A percentile compares a stretch with the other conserved stretches of the same genome.
Conservation (phyloP, 2,329 filamentous ascomycete species). For the Colletotrichum sp. region DNA sequence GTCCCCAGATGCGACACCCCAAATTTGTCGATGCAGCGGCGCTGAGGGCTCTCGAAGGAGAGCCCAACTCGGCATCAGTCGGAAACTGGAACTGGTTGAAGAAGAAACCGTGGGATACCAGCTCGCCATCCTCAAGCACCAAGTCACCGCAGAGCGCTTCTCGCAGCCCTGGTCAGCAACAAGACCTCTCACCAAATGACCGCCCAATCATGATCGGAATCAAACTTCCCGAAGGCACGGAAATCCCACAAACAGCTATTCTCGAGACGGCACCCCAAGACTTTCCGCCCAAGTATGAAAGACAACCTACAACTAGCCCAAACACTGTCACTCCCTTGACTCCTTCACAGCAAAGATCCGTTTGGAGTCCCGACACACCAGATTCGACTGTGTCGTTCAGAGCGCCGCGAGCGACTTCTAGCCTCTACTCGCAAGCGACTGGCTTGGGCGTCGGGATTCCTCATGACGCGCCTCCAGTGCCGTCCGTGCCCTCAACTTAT, state of each 20-base stretch:
- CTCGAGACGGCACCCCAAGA: constrained; percentile 43
- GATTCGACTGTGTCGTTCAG: constrained; percentile 50
- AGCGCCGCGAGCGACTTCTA: constrained; percentile 55
- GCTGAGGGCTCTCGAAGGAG: constrained; percentile 63
- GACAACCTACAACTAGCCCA: neutral
- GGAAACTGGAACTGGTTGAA: constrained; percentile 64
- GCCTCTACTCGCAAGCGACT: constrained; percentile 65
- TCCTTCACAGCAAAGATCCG: constrained; percentile 49
- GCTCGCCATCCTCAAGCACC: constrained; percentile 21
- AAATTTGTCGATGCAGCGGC: constrained; percentile 66
- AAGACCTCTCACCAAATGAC: constrained; percentile 69
- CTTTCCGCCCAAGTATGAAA: constrained; percentile 15
- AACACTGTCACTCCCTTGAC: constrained; percentile 27
- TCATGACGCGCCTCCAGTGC: constrained; percentile 62
- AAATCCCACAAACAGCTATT: constrained; percentile 53
- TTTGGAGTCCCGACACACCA: constrained; percentile 68
- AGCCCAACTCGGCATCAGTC: constrained; percentile 57
- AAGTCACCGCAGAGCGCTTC: constrained; percentile 26
- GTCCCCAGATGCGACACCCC: constrained; percentile 30
- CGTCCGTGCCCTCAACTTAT: constrained; percentile 55
- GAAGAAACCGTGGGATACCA: constrained; percentile 37
- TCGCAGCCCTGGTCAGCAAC: constrained; percentile 28
- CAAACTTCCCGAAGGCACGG: constrained; percentile 60
- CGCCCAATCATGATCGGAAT: constrained; percentile 78
- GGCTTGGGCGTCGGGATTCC: constrained; percentile 34